Conservation (phyloP, 306 rosid genomes). For the Herpetospermum pedunculosum region DNA sequence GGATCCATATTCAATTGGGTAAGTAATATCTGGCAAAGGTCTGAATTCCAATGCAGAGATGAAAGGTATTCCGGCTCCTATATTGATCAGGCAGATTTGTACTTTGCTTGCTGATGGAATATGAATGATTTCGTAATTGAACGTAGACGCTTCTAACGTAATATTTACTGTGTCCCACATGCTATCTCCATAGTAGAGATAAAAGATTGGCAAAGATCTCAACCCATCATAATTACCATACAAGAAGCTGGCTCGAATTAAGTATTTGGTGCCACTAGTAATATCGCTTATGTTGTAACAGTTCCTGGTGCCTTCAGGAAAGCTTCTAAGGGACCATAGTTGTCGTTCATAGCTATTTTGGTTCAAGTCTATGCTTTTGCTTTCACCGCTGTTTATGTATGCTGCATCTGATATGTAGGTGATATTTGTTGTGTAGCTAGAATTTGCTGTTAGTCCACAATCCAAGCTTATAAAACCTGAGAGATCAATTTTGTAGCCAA, state of each 20-base stretch:
- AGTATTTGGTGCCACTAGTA: conserved; percentile 3
- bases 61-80: conserved; percentile 5
- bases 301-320: conserved; percentile 19
- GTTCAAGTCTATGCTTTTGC: neutral
- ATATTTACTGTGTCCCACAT: conserved; percentile 9
- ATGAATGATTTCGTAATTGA: conserved; percentile 17
- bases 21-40: conserved; percentile 3
- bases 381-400: conserved; percentile 12
- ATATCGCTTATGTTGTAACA: conserved; percentile 25
- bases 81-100: conserved; percentile 9
- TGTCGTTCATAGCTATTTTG: neutral
- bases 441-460: conserved; percentile 15
- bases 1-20: conserved; percentile 1
- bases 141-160: conserved; percentile 4
- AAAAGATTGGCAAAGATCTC: neutral
- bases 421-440: conserved; percentile 1
- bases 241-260: conserved; percentile 23
- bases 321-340: conserved; percentile 10
- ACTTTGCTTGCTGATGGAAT: neutral
- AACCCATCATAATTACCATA: conserved; percentile 32
- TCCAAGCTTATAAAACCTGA: conserved; percentile 31
- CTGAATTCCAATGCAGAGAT: conserved; percentile 19
- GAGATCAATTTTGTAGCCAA: neutral
- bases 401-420: conserved; percentile 15
- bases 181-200: conserved; percentile 8